A percentile compares a stretch with the other conserved stretches of the same genome.
Evolutionary conservation across 2,329 filamentous ascomycete species (phyloP).

Genomic region (Penicillium sumatraense): DNA sequence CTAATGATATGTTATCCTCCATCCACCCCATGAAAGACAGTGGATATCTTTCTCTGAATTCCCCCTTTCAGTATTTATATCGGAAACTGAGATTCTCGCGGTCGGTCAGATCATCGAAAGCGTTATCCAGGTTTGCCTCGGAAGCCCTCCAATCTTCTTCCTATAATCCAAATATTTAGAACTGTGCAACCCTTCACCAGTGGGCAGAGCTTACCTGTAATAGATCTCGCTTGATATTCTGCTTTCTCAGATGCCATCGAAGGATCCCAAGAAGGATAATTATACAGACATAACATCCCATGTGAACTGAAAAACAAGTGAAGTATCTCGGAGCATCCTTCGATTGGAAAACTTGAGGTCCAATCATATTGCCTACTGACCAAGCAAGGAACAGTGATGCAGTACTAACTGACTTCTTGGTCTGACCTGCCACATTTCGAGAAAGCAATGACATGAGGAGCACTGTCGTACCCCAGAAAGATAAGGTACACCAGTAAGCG

Average conservation of each 20-base stretch:
- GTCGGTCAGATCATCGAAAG: slow-evolving; percentile 2
- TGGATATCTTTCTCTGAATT: background rate
- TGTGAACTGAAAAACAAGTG: slow-evolving; percentile 6
- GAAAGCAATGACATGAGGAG: slow-evolving; percentile 8
- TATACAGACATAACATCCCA: slow-evolving; percentile 4
- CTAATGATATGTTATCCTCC: too few species aligned
- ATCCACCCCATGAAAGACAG: background rate
- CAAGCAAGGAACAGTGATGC: slow-evolving; percentile 9
- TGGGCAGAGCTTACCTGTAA: slow-evolving; percentile 5
- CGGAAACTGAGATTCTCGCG: background rate
- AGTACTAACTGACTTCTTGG: slow-evolving; percentile 8
- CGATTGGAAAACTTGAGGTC: slow-evolving; percentile 5
- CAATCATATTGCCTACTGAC: slow-evolving; percentile 11
- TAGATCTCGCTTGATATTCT: slow-evolving; percentile 4
- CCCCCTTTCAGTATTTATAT: background rate
- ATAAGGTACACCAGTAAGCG: slow-evolving; percentile 8
- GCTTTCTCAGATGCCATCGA: slow-evolving; percentile 1
- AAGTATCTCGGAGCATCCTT: slow-evolving; percentile 6
- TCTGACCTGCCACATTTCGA: slow-evolving; percentile 12
- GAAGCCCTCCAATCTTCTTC: slow-evolving; percentile 8
- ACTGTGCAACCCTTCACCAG: background rate
- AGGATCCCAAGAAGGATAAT: slow-evolving; percentile 5
- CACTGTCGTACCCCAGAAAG: slow-evolving; percentile 1
- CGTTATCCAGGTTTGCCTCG: slow-evolving; percentile 8
- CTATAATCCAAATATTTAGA: background rate